Evolutionary conservation across 345 rosid genomes (phyloP).

Genomic region (Hirschfeldia incana): DNA sequence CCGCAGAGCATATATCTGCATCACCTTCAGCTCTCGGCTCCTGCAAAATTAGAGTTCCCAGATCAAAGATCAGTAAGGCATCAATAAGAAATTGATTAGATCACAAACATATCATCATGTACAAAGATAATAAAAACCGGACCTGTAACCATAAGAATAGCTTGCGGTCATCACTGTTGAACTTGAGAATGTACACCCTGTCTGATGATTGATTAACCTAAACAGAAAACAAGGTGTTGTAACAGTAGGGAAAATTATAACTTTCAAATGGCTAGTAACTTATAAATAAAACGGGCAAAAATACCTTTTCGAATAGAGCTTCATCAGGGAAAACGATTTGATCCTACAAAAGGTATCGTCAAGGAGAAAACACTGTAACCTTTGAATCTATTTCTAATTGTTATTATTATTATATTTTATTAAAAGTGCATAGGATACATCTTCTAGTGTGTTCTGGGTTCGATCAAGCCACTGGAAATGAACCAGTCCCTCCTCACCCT

Average conservation of each 20-base stretch:
- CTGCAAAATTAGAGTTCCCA: slow-evolving; percentile 39
- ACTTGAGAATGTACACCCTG: slow-evolving; percentile 87
- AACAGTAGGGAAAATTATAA: background rate
- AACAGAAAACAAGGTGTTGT: slow-evolving; percentile 19
- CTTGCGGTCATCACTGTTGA: slow-evolving; percentile 82
- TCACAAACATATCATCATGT: background rate
- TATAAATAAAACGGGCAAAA: background rate
- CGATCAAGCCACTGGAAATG: slow-evolving; percentile 99
- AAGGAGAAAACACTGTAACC: slow-evolving; percentile 47
- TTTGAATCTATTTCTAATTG: background rate
- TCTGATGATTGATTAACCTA: slow-evolving; percentile 89
- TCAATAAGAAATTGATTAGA: slow-evolving; percentile 5
- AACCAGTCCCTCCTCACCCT: slow-evolving; percentile 89
- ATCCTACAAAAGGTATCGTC: slow-evolving; percentile 59
- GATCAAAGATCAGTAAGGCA: slow-evolving; percentile 3
- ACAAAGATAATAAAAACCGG: background rate
- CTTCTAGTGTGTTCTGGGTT: slow-evolving; percentile 60
- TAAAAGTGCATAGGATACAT: slow-evolving; percentile 61
- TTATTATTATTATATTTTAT: background rate
- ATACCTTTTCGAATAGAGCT: slow-evolving; percentile 95
- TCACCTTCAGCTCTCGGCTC: slow-evolving; percentile 84
- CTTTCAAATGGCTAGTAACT: slow-evolving; percentile 1
- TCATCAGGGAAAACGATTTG: slow-evolving; percentile 92
- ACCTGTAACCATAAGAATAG: slow-evolving; percentile 98
- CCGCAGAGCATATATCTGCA: slow-evolving; percentile 59